phyloP scores from a whole-genome alignment of 345 rosid genomes.

The Rhodamnia argentea region DNA sequence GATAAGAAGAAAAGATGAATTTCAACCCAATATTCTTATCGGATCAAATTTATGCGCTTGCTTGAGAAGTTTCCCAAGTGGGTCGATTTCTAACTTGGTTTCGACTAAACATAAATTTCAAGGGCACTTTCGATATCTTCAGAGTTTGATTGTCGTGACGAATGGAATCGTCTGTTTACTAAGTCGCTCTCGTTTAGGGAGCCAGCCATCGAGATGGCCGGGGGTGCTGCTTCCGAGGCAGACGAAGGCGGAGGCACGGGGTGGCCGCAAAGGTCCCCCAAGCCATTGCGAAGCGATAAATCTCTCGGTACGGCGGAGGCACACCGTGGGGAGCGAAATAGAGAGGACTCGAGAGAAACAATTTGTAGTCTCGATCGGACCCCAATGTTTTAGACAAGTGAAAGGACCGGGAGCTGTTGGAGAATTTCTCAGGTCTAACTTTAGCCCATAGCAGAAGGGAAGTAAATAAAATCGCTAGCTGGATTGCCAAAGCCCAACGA shows the following conservation, averaged over 20 bases:
- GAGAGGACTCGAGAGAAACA: background rate
- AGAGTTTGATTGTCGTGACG: background rate
- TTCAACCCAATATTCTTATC: background rate
- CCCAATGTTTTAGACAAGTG: background rate
- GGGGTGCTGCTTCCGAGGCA: background rate
- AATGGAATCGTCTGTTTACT: background rate
- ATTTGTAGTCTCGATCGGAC: background rate
- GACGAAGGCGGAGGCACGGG: background rate
- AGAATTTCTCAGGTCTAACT: too few relatives aligned
- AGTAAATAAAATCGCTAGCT: too few relatives aligned
- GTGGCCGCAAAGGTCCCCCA: background rate
- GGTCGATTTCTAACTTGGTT: background rate
- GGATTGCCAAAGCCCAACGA: too few relatives aligned
- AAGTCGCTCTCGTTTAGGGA: background rate
- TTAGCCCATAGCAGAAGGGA: too few relatives aligned
- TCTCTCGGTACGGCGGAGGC: background rate
- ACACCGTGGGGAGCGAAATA: background rate
- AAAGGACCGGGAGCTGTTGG: too few relatives aligned
- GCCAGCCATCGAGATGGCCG: background rate
- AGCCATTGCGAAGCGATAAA: background rate
- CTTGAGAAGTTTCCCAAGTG: background rate
- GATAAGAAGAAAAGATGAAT: background rate
- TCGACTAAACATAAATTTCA: background rate
- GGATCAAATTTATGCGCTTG: too few relatives aligned
- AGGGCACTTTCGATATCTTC: background rate